Percentiles rank a stretch among this genome's conserved stretches.
Conservation (phyloP, 1,139 yeast genomes). For the Protomyces gravidus region DNA sequence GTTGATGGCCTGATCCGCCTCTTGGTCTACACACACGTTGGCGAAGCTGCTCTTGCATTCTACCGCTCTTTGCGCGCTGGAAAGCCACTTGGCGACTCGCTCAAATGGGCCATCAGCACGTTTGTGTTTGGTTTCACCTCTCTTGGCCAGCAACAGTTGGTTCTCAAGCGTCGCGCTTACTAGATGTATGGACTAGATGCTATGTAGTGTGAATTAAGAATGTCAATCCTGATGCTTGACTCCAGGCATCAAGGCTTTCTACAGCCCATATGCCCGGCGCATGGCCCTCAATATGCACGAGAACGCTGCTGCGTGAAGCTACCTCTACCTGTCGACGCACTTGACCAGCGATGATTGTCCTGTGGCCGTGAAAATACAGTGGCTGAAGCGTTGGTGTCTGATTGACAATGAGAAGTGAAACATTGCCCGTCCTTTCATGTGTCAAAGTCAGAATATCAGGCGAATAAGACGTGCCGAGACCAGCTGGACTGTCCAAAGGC, state of each 20-base stretch:
- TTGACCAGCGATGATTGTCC: not conserved
- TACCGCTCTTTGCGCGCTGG: conserved; percentile 11
- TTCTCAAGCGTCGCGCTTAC: conserved; percentile 9
- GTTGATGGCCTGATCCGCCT: conserved; percentile 1
- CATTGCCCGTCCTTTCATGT: not conserved
- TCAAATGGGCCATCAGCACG: conserved; percentile 12
- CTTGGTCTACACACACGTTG: conserved; percentile 12
- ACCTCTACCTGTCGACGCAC: not conserved
- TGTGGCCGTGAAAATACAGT: not conserved
- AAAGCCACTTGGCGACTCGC: conserved; percentile 3
- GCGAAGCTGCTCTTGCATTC: conserved; percentile 13
- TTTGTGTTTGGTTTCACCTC: conserved; percentile 21
- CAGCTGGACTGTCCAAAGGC: not conserved
- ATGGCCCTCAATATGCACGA: not conserved
- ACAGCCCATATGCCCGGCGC: not conserved
- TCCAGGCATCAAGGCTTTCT: not conserved
- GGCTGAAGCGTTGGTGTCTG: not conserved
- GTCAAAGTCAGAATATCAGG: not conserved
- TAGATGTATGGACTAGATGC: not conserved
- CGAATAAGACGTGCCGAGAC: not conserved
- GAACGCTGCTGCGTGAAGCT: not conserved
- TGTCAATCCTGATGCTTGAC: not conserved
- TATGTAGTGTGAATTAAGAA: not conserved
- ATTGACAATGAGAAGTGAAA: not conserved
- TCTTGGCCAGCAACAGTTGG: conserved; percentile 3